Percentiles rank a stretch among this genome's conserved stretches.
phyloP scores from a whole-genome alignment of 768 basidiomycete genomes.

The Trametes cinnabarina region DNA sequence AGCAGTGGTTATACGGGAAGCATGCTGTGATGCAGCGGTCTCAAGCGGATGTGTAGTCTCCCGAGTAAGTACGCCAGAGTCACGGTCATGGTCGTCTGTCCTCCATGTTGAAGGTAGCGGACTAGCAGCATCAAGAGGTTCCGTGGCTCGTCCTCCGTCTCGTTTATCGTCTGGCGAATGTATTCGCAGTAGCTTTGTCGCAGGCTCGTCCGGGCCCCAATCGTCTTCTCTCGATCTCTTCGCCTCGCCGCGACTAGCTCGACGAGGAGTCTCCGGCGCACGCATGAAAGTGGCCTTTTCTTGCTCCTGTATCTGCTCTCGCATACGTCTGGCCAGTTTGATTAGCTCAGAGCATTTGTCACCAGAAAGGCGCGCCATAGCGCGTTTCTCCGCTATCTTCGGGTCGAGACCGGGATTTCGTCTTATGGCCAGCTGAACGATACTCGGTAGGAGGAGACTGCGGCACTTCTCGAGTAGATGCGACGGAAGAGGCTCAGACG shows the following conservation, averaged over 20 bases:
- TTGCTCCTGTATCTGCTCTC: slow-evolving; percentile 10
- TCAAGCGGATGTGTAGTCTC: background rate
- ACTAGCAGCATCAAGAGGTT: background rate
- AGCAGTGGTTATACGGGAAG: background rate
- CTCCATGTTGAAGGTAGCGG: background rate
- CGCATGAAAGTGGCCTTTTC: background rate
- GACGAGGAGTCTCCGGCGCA: background rate
- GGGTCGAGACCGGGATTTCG: slow-evolving; percentile 13
- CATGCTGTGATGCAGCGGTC: background rate
- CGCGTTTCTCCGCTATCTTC: slow-evolving; percentile 10
- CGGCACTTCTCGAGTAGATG: slow-evolving; percentile 11
- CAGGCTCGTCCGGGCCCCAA: background rate
- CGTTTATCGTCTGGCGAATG: background rate
- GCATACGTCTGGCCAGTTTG: slow-evolving; percentile 15
- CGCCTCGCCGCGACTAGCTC: background rate
- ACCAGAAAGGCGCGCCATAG: slow-evolving; percentile 16
- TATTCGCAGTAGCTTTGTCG: background rate
- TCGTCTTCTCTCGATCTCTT: slow-evolving; percentile 1
- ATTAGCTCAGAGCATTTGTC: slow-evolving; percentile 23
- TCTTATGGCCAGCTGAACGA: slow-evolving; percentile 5
- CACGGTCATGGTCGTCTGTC: background rate
- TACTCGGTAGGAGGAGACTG: slow-evolving; percentile 10
- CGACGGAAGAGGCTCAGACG: background rate
- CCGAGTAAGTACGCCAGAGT: background rate
- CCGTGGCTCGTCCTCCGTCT: background rate